Conservation (phyloP, 2,329 filamentous ascomycete species). For the Phyllosticta citriasiana region DNA sequence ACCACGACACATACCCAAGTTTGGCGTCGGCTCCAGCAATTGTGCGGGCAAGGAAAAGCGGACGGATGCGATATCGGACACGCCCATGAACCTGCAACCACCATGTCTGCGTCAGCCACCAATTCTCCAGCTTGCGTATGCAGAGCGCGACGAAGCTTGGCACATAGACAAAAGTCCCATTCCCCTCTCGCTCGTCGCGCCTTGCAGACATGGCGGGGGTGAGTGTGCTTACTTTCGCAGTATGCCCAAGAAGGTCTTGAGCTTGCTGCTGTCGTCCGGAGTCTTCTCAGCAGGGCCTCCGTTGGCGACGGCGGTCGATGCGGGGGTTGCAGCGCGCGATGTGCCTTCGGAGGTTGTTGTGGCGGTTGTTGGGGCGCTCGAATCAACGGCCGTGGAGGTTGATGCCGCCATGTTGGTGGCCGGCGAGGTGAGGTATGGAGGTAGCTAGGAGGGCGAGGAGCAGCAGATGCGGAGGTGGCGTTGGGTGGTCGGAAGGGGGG, state of each 20-base stretch:
- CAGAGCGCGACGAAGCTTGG: background rate
- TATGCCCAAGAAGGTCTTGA: slow-evolving; percentile 80
- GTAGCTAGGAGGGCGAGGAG: background rate
- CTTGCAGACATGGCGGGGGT: background rate
- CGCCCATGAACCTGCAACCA: slow-evolving; percentile 72
- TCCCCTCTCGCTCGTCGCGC: background rate
- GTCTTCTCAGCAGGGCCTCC: slow-evolving; percentile 40
- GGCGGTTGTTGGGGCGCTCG: background rate
- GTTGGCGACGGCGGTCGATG: slow-evolving; percentile 15
- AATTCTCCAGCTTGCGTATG: background rate
- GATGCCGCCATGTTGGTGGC: background rate
- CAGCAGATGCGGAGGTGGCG: background rate
- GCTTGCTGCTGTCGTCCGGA: slow-evolving; percentile 73
- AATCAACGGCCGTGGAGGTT: background rate
- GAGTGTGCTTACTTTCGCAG: slow-evolving; percentile 61
- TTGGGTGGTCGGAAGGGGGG: background rate
- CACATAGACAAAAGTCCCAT: background rate
- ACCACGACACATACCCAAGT: slow-evolving; percentile 51
- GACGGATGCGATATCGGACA: slow-evolving; percentile 88
- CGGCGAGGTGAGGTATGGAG: background rate
- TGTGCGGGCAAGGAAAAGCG: slow-evolving; percentile 94
- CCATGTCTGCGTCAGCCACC: background rate
- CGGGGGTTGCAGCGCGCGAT: slow-evolving; percentile 26
- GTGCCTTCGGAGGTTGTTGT: slow-evolving; percentile 17
- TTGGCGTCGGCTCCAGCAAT: slow-evolving; percentile 89